These are phyloP conservation scores for Pseudozyma pruni DNA, from an alignment of 1,284 basidiomycete species.

Conservation along the genomic window DNA sequence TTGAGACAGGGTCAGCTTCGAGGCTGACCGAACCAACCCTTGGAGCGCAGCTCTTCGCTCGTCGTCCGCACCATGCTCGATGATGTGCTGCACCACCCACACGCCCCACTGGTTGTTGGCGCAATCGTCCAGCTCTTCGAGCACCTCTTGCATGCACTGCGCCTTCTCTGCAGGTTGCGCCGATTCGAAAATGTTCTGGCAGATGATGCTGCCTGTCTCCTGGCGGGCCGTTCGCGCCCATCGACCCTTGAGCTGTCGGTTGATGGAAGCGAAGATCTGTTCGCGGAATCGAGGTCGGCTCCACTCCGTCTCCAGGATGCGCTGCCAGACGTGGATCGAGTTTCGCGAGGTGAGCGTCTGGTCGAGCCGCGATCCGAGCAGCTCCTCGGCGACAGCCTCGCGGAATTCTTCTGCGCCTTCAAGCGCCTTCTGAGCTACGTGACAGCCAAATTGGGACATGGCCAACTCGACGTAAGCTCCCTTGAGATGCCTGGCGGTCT, in stretches of 20 bases:
- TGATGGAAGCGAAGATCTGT: slow-evolving; percentile 53
- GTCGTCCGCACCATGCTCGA: slow-evolving; percentile 57
- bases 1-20: slow-evolving; percentile 57
- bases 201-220: slow-evolving; percentile 63
- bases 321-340: slow-evolving; percentile 63
- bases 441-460: slow-evolving; percentile 59
- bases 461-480: slow-evolving; percentile 52
- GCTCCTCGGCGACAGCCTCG: slow-evolving; percentile 46
- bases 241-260: slow-evolving; percentile 46
- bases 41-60: slow-evolving; percentile 47
- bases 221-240: slow-evolving; percentile 58
- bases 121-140: slow-evolving; percentile 50
- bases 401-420: slow-evolving; percentile 43
- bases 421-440: slow-evolving; percentile 60
- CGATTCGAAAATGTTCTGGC: slow-evolving; percentile 61
- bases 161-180: slow-evolving; percentile 48
- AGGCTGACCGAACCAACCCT: slow-evolving; percentile 42
- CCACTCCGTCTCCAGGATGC: slow-evolving; percentile 56
- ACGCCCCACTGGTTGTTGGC: slow-evolving; percentile 65
- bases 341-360: slow-evolving; percentile 56
- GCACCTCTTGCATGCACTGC: slow-evolving; percentile 59
- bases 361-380: slow-evolving; percentile 49
- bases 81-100: slow-evolving; percentile 65
- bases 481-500: slow-evolving; percentile 41
- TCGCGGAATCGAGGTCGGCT: slow-evolving; percentile 26